phyloP scores from a whole-genome alignment of 306 rosid species.

The Erythrophleum fordii region DNA sequence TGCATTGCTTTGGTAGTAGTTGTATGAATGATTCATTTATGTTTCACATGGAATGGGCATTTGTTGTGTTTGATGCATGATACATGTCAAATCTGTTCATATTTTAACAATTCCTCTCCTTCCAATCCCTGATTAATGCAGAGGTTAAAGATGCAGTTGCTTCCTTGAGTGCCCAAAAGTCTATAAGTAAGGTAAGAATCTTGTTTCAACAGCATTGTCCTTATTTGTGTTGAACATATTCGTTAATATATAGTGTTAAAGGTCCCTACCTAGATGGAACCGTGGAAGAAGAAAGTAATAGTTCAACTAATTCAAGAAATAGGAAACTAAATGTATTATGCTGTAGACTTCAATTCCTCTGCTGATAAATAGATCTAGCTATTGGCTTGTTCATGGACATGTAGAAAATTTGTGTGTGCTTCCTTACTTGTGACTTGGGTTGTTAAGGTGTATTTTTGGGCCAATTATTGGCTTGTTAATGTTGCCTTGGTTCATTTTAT shows the following conservation, averaged over 20 bases:
- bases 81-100: background rate
- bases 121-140: constrained; percentile 45
- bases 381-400: constrained; percentile 10
- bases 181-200: constrained; percentile 65
- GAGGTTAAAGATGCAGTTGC: constrained; percentile 68
- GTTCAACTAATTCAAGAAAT: constrained; percentile 7
- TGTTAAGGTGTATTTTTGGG: background rate
- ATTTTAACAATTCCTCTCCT: constrained; percentile 6
- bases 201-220: background rate
- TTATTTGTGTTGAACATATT: background rate
- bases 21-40: background rate
- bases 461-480: background rate
- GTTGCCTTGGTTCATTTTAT: background rate
- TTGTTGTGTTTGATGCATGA: constrained; percentile 11
- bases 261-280: background rate
- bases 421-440: background rate
- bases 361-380: constrained; percentile 5
- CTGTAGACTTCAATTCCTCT: background rate
- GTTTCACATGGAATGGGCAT: background rate
- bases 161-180: constrained; percentile 67
- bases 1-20: background rate
- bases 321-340: background rate
- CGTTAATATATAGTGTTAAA: background rate
- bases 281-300: background rate
- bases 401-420: background rate